Percentiles rank a stretch among this genome's conserved stretches.
These are phyloP conservation scores for Aegilops tauschii DNA, from an alignment of 176 grass and related monocot species.

Conservation along the genomic window DNA sequence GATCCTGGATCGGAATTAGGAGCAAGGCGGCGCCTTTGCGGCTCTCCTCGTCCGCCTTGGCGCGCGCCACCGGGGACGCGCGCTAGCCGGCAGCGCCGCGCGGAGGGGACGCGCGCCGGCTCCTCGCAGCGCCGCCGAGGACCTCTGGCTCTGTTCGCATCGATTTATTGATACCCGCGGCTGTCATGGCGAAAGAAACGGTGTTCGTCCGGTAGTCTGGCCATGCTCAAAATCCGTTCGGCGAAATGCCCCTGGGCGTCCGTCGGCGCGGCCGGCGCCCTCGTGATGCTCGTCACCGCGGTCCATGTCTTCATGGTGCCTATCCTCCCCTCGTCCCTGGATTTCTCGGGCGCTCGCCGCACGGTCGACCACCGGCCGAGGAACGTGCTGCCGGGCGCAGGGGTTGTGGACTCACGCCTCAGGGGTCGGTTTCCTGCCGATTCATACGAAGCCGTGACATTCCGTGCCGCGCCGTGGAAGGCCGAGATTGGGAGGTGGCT, in stretches of 20 bases:
- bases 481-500: constrained; percentile 76
- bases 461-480: constrained; percentile 71
- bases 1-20: neutral
- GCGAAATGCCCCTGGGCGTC: constrained; percentile 51
- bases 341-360: constrained; percentile 33
- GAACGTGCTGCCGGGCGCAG: constrained; percentile 3
- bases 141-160: neutral
- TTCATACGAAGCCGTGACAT: constrained; percentile 42
- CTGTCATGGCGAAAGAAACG: neutral
- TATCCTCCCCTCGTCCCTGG: constrained; percentile 47
- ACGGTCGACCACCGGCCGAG: neutral
- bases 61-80: neutral
- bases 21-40: neutral
- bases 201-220: constrained; percentile 1
- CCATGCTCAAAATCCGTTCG: constrained; percentile 37
- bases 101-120: neutral
- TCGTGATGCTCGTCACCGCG: constrained; percentile 39
- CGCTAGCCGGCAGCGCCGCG: neutral
- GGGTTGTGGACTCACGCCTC: constrained; percentile 37
- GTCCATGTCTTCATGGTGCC: constrained; percentile 61
- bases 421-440: constrained; percentile 44
- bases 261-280: constrained; percentile 25
- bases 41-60: neutral
- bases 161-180: neutral
- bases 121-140: neutral